These are phyloP conservation scores for Penicillium sp. DNA, from an alignment of 2,329 filamentous ascomycete species.

Conservation along the genomic window DNA sequence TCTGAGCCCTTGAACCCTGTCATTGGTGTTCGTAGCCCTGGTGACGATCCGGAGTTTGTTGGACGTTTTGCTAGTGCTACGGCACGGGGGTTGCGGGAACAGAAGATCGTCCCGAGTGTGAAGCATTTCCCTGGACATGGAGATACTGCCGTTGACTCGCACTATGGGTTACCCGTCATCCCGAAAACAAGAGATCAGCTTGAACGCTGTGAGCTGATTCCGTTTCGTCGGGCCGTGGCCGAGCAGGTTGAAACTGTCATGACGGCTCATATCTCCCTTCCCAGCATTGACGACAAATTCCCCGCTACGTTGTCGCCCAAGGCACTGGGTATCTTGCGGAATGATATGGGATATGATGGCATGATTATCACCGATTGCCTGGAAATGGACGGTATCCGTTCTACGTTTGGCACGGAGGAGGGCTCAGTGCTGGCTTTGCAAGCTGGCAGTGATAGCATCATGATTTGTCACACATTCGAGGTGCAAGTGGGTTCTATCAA, in stretches of 20 bases:
- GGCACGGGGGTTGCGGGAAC: slow-evolving; percentile 46
- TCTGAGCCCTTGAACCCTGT: slow-evolving; percentile 53
- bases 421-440: slow-evolving; percentile 50
- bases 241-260: slow-evolving; percentile 53
- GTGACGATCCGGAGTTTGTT: slow-evolving; percentile 51
- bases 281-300: slow-evolving; percentile 43
- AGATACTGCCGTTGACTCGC: slow-evolving; percentile 53
- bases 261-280: slow-evolving; percentile 54
- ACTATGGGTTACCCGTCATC: slow-evolving; percentile 51
- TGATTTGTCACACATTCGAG: slow-evolving; percentile 54
- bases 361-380: slow-evolving; percentile 55
- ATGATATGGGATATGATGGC: slow-evolving; percentile 52
- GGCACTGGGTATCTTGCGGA: slow-evolving; percentile 47
- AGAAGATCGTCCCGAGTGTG: slow-evolving; percentile 50
- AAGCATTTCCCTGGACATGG: slow-evolving; percentile 57
- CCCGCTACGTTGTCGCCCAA: slow-evolving; percentile 50
- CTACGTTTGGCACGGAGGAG: slow-evolving; percentile 50
- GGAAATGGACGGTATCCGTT: slow-evolving; percentile 53
- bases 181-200: slow-evolving; percentile 45
- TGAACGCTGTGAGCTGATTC: slow-evolving; percentile 51
- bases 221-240: slow-evolving; percentile 51
- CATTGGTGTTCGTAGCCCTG: slow-evolving; percentile 52
- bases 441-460: slow-evolving; percentile 53
- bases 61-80: slow-evolving; percentile 50
- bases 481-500: slow-evolving; percentile 51